Evolutionary conservation across 345 rosid genomes (phyloP).

Genomic region (Lumnitzera littorea): DNA sequence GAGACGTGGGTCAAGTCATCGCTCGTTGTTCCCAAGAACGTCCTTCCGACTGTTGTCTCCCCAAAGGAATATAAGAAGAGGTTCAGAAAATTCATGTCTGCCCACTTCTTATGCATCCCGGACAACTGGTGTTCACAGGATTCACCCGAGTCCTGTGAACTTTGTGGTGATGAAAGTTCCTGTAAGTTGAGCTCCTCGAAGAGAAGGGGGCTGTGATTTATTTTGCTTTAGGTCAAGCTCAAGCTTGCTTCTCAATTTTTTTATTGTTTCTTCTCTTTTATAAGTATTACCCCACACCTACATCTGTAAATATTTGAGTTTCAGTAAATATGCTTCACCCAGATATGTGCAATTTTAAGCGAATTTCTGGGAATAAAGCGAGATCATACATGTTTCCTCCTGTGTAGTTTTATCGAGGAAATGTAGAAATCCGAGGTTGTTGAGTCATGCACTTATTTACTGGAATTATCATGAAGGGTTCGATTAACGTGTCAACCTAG

Average conservation of each 20-base stretch:
- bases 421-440: constrained; percentile 19
- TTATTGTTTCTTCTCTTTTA: background rate
- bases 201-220: constrained; percentile 7
- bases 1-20: constrained; percentile 99
- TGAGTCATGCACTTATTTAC: constrained; percentile 7
- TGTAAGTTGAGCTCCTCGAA: background rate
- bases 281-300: background rate
- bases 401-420: constrained; percentile 25
- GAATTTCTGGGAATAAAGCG: constrained; percentile 38
- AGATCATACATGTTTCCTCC: background rate
- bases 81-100: constrained; percentile 91
- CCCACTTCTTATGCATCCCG: constrained; percentile 78
- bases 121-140: constrained; percentile 70
- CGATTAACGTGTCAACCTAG: no score
- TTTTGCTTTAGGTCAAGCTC: constrained; percentile 5
- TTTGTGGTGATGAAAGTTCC: constrained; percentile 30
- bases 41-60: constrained; percentile 79
- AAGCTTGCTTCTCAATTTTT: constrained; percentile 5
- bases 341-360: constrained; percentile 49
- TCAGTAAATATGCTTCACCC: constrained; percentile 30
- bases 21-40: constrained; percentile 72
- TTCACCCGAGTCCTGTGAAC: constrained; percentile 27
- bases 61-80: constrained; percentile 89
- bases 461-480: background rate
- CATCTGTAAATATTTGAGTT: constrained; percentile 22